Evolutionary conservation across 139 green algal genomes (phyloP).

Genomic region (Volvox reticuliferus): DNA sequence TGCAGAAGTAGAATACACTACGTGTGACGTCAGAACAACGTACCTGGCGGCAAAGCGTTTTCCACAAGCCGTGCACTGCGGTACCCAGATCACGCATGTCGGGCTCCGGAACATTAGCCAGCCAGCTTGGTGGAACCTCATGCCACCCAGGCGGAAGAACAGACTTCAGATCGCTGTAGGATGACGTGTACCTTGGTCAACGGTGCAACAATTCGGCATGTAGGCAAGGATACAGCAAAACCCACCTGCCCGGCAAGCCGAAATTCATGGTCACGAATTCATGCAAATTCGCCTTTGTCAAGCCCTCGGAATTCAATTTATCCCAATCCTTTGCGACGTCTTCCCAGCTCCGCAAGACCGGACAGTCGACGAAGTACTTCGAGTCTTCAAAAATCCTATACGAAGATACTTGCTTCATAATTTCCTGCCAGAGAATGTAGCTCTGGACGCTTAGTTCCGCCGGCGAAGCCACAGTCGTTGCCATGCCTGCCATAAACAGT

Average conservation of each 20-base stretch:
- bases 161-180: constrained; percentile 23
- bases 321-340: not conserved
- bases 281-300: not conserved
- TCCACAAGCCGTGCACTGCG: constrained; percentile 36
- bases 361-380: constrained; percentile 35
- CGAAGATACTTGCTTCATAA: not conserved
- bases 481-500: too few species aligned
- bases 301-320: not conserved
- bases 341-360: not conserved
- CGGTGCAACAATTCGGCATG: not conserved
- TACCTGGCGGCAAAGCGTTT: constrained; percentile 39
- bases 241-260: constrained; percentile 6
- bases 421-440: not conserved
- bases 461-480: not conserved
- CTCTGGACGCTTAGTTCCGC: not conserved
- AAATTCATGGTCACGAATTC: not conserved
- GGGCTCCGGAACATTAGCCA: not conserved
- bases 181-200: not conserved
- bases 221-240: not conserved
- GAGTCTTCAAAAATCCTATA: not conserved
- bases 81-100: not conserved
- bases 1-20: not conserved
- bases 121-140: constrained; percentile 1
- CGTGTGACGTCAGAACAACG: not conserved
- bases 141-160: not conserved